Percentiles rank a stretch among this genome's conserved stretches.
phyloP scores from a whole-genome alignment of 139 green algal genomes.

The Tetradesmus lagerheimii region DNA sequence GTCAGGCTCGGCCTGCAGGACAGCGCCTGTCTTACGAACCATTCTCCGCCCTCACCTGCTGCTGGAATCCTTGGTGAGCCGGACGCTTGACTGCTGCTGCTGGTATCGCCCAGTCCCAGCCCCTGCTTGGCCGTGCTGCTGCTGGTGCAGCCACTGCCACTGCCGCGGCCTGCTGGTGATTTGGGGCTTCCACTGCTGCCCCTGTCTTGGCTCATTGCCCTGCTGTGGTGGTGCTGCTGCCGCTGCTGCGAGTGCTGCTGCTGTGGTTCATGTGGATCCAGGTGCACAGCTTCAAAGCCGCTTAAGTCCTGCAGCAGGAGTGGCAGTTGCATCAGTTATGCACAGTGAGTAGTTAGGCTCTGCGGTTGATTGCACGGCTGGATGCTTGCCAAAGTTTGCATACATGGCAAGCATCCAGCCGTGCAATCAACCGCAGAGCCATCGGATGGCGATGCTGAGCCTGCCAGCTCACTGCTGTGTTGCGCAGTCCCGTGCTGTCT shows the following conservation, averaged over 20 bases:
- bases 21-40: neutral
- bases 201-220: neutral
- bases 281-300: conserved; percentile 29
- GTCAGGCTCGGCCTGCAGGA: no score
- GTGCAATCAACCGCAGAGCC: no score
- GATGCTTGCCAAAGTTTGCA: no score
- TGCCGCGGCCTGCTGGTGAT: neutral
- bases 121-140: neutral
- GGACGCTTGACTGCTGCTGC: neutral
- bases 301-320: conserved; percentile 40
- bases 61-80: conserved; percentile 31
- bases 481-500: no score
- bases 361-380: no score
- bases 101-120: neutral
- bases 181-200: neutral
- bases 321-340: neutral
- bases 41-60: neutral
- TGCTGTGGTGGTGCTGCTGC: neutral
- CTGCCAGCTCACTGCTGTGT: no score
- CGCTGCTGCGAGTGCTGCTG: neutral
- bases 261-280: neutral
- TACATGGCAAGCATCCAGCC: no score
- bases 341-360: no score
- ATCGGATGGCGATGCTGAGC: no score
- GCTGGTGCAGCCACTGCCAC: neutral